A percentile compares a stretch with the other conserved stretches of the same genome.
Evolutionary conservation across 2,329 filamentous ascomycete species (phyloP).

Genomic region (Beauveria medogensis): DNA sequence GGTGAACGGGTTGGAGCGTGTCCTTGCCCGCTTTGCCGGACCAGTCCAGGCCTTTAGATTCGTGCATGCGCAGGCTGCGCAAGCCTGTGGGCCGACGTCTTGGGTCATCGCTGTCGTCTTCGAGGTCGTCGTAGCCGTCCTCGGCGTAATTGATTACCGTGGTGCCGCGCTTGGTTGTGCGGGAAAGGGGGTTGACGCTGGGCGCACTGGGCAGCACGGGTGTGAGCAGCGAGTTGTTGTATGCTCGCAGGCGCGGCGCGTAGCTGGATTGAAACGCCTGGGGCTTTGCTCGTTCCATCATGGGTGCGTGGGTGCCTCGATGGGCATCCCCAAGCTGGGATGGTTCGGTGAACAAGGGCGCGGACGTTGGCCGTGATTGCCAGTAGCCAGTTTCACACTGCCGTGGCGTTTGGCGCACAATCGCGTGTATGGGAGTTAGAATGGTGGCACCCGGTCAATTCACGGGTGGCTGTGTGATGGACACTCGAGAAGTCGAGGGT

Average conservation of each 20-base stretch:
- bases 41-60: slow-evolving; percentile 55
- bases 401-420: background rate
- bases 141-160: slow-evolving; percentile 97
- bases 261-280: slow-evolving; percentile 89
- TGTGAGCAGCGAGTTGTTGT: slow-evolving; percentile 84
- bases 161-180: slow-evolving; percentile 95
- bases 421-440: background rate
- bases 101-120: slow-evolving; percentile 65
- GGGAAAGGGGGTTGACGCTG: slow-evolving; percentile 57
- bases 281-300: slow-evolving; percentile 50
- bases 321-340: background rate
- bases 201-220: slow-evolving; percentile 66
- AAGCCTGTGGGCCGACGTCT: slow-evolving; percentile 76
- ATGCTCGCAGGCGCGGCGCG: slow-evolving; percentile 80
- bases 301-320: slow-evolving; percentile 14
- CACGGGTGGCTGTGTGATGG: background rate
- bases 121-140: slow-evolving; percentile 79
- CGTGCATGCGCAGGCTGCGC: slow-evolving; percentile 73
- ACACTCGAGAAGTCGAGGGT: background rate
- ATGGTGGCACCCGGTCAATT: background rate
- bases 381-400: background rate
- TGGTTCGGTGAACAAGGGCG: background rate
- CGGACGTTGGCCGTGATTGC: background rate
- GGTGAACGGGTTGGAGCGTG: slow-evolving; percentile 64
- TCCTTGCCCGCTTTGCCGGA: slow-evolving; percentile 79